These are phyloP conservation scores for Groenewaldozyma tartarivorans DNA, from an alignment of 805 yeast genomes.

Conservation along the genomic window DNA sequence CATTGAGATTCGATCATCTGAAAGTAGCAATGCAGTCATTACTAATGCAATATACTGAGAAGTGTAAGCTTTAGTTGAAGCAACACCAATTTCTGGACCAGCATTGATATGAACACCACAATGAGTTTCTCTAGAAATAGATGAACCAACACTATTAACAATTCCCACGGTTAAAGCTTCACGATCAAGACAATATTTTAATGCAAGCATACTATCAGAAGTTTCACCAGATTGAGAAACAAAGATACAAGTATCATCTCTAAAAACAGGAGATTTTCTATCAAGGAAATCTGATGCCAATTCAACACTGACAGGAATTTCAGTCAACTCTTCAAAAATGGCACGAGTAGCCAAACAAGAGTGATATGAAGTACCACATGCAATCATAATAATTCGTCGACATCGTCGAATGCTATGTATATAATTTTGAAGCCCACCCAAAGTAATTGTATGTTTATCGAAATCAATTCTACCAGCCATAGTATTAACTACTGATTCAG, in stretches of 20 bases:
- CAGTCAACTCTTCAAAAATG: slow-evolving; percentile 91
- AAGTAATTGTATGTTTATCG: slow-evolving; percentile 59
- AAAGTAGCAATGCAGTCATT: slow-evolving; percentile 90
- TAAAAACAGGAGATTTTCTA: slow-evolving; percentile 90
- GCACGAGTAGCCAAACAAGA: slow-evolving; percentile 97
- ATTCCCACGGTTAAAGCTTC: slow-evolving; percentile 97
- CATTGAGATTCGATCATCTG: slow-evolving; percentile 81
- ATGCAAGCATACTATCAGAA: slow-evolving; percentile 91
- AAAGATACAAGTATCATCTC: slow-evolving; percentile 95
- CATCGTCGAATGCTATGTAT: slow-evolving; percentile 86
- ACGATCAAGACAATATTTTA: slow-evolving; percentile 90
- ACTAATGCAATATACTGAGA: slow-evolving; percentile 96
- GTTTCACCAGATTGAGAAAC: slow-evolving; percentile 99
- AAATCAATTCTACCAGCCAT: slow-evolving; percentile 99
- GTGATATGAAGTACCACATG: slow-evolving; percentile 98
- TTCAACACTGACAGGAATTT: slow-evolving; percentile 87
- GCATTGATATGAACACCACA: slow-evolving; percentile 99
- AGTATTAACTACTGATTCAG: slow-evolving; percentile 95
- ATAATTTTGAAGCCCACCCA: slow-evolving; percentile 85
- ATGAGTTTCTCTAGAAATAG: slow-evolving; percentile 92
- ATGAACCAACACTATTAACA: slow-evolving; percentile 95
- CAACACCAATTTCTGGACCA: slow-evolving; percentile 99
- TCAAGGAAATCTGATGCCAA: slow-evolving; percentile 93
- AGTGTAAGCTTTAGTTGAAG: slow-evolving; percentile 97
- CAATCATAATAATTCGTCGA: slow-evolving; percentile 94